Evolutionary conservation across 768 basidiomycete species (phyloP).

Genomic region (Leccinum subgranulosum): DNA sequence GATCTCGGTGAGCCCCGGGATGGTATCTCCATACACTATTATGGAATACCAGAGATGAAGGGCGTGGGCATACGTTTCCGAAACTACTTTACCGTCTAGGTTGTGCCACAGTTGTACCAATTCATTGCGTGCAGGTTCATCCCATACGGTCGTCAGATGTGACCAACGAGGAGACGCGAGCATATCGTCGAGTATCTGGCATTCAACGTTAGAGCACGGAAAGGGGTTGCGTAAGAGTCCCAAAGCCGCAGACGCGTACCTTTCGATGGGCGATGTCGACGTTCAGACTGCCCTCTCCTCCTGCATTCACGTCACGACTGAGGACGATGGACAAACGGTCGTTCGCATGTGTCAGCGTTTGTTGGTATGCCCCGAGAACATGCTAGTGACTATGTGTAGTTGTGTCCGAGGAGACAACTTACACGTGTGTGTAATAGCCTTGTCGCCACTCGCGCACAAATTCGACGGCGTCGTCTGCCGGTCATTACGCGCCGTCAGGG

Average conservation of each 20-base stretch:
- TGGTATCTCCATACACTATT: conserved; percentile 56
- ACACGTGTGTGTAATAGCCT: conserved; percentile 39
- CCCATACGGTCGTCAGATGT: conserved; percentile 43
- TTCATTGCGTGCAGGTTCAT: conserved; percentile 39
- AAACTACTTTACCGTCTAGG: conserved; percentile 40
- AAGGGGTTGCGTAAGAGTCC: neutral
- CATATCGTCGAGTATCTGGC: conserved; percentile 56
- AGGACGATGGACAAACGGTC: neutral
- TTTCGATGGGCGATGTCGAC: conserved; percentile 57
- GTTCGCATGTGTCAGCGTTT: neutral
- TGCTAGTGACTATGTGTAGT: neutral
- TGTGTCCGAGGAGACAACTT: neutral
- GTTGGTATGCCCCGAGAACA: neutral
- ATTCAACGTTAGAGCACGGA: neutral
- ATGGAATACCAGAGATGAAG: conserved; percentile 10
- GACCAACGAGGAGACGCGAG: conserved; percentile 49
- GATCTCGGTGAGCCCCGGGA: conserved; percentile 46
- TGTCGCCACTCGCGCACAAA: conserved; percentile 59
- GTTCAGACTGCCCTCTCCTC: conserved; percentile 46
- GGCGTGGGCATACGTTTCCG: neutral
- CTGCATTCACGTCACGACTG: conserved; percentile 43
- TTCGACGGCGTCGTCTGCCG: conserved; percentile 22
- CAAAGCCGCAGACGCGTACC: conserved; percentile 31
- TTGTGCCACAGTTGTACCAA: conserved; percentile 59
- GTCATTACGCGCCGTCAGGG: neutral